These are phyloP conservation scores for Hypoxylon rubiginosum DNA, from an alignment of 2,329 filamentous ascomycete genomes.

Conservation along the genomic window DNA sequence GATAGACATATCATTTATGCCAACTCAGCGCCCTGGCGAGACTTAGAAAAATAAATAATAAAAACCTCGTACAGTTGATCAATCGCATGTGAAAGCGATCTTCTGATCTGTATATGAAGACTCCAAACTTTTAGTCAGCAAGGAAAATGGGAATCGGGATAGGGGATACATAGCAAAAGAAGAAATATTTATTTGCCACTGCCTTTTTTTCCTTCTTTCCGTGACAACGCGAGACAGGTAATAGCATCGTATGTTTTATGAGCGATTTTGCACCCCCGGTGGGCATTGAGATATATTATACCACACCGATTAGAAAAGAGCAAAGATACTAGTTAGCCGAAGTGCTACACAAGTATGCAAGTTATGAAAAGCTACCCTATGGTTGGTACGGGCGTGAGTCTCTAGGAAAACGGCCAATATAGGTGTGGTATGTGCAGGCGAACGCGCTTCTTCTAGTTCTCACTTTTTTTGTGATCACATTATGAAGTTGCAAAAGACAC, in stretches of 20 bases:
- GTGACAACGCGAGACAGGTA: constrained; percentile 12
- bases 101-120: background rate
- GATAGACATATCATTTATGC: constrained; percentile 10
- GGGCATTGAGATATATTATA: constrained; percentile 33
- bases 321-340: constrained; percentile 23
- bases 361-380: constrained; percentile 4
- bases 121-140: background rate
- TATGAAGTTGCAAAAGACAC: constrained; percentile 3
- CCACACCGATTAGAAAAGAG: constrained; percentile 31
- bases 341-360: constrained; percentile 19
- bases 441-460: constrained; percentile 15
- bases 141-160: background rate
- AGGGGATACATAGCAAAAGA: background rate
- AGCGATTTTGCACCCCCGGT: constrained; percentile 38
- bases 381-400: constrained; percentile 26
- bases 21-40: constrained; percentile 11
- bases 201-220: constrained; percentile 1
- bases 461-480: background rate
- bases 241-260: constrained; percentile 25
- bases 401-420: constrained; percentile 1
- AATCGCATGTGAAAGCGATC: constrained; percentile 2
- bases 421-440: constrained; percentile 4
- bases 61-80: constrained; percentile 1
- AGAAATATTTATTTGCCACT: constrained; percentile 11
- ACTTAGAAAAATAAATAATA: background rate